These are phyloP conservation scores for Paramyrothecium roridum DNA, from an alignment of 2,329 filamentous ascomycete genomes.

Conservation along the genomic window DNA sequence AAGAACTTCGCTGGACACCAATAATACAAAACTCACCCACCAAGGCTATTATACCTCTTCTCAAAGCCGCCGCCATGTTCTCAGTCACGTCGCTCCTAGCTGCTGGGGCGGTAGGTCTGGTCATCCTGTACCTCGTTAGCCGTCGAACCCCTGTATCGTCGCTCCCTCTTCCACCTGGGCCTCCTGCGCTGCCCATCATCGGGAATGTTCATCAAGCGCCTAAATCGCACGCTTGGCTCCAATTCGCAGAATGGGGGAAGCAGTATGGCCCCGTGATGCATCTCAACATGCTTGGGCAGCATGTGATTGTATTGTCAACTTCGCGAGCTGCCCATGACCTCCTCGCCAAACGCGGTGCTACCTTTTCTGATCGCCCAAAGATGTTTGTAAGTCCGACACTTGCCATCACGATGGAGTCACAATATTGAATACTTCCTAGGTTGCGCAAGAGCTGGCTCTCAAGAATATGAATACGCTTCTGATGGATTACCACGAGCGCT, in stretches of 20 bases:
- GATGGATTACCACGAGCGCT: slow-evolving; percentile 35
- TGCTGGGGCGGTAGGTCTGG: neutral
- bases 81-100: neutral
- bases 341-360: slow-evolving; percentile 9
- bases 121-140: neutral
- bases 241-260: slow-evolving; percentile 42
- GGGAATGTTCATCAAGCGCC: slow-evolving; percentile 20
- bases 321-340: slow-evolving; percentile 16
- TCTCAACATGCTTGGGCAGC: slow-evolving; percentile 15
- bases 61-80: neutral
- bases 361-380: slow-evolving; percentile 20
- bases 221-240: slow-evolving; percentile 51
- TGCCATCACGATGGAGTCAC: too few species aligned
- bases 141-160: neutral
- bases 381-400: slow-evolving; percentile 23
- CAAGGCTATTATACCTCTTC: too few species aligned
- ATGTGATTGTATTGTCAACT: slow-evolving; percentile 15
- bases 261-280: slow-evolving; percentile 17
- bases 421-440: slow-evolving; percentile 16
- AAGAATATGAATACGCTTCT: slow-evolving; percentile 35
- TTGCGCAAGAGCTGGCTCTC: slow-evolving; percentile 26
- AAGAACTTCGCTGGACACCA: too few species aligned
- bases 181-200: slow-evolving; percentile 13
- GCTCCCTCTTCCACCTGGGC: slow-evolving; percentile 26
- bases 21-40: too few species aligned